Conservation (phyloP, 331 rosid species). For the Rhamnella rubrinervis region DNA sequence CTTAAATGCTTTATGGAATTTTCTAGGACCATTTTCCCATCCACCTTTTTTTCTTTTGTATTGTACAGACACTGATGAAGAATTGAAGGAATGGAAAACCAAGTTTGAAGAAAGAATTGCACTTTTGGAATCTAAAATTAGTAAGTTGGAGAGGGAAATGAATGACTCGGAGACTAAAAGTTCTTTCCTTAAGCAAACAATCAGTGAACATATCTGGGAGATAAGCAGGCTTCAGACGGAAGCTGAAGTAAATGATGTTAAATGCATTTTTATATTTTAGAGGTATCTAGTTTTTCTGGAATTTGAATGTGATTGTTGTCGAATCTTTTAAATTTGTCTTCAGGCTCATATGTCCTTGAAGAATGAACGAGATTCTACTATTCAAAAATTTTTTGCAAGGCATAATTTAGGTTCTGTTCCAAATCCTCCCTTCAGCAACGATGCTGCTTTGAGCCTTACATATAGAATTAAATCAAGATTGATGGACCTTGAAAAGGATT, state of each 20-base stretch:
- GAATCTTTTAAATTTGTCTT: conserved; percentile 33
- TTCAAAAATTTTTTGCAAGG: conserved; percentile 49
- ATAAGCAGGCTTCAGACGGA: conserved; percentile 80
- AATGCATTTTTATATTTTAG: conserved; percentile 17
- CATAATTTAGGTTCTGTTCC: conserved; percentile 81
- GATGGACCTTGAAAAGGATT: conserved; percentile 69
- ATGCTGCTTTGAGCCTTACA: conserved; percentile 60
- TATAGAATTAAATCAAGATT: conserved; percentile 68
- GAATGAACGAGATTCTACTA: conserved; percentile 74
- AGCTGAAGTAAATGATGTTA: conserved; percentile 63
- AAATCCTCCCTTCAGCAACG: conserved; percentile 59
- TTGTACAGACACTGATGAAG: conserved; percentile 82
- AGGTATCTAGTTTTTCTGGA: conserved; percentile 14
- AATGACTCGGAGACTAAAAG: conserved; percentile 47
- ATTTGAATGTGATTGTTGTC: conserved; percentile 16
- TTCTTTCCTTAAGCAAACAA: conserved; percentile 35
- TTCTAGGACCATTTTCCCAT: conserved; percentile 26
- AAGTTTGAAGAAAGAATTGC: conserved; percentile 78
- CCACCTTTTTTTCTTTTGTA: conserved; percentile 18
- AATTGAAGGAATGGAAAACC: conserved; percentile 80
- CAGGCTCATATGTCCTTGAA: conserved; percentile 75
- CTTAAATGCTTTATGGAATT: conserved; percentile 6
- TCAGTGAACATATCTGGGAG: conserved; percentile 42
- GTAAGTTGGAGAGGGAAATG: conserved; percentile 75
- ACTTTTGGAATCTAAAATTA: conserved; percentile 44